Evolutionary conservation across 768 basidiomycete genomes (phyloP), one percentile per base, ranked within the genome.

Genomic region (Mycena metata): DNA sequence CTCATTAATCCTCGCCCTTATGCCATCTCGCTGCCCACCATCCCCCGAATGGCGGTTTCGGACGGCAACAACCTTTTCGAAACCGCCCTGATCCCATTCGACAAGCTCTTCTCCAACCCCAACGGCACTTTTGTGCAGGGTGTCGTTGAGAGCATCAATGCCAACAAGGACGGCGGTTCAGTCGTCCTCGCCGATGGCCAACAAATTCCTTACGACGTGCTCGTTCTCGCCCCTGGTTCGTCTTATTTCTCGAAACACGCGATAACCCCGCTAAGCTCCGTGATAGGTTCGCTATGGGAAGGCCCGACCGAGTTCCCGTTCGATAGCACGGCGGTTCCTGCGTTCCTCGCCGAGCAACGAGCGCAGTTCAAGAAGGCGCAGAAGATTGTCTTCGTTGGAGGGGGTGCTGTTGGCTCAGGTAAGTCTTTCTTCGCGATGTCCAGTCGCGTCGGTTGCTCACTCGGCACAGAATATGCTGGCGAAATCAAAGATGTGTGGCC

Each of bases 221-320:
- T 91, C 57, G 82, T 89, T n/a, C 76, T 91, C 46, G 85, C 87
- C 0, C 82, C 89, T 0, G 90, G 89, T 1, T 81, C 30, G 30
- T 30, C 30, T 3, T 30, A 30, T 30, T 3, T 30, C 30, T 30
- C 30, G 30, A 30, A 30, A 30, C 6, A 6, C 30, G 30, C 30
- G 3, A 30, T 3, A 30, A 30, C 30, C 30, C 30, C 3, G 3
- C 30, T 30, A 6, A 30, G 30, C 30, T 30, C 30, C 3, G 30
- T 30, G 3, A 30, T 30, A 30, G 30, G 30, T 30, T 30, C 81
- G 17, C 74, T 66, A 9, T 90, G 85, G 86, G 76, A 73, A 19
- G 87, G 84, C 0, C 74, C 79, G 2, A 55, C 83, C 11, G 69
- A 75, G 4, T 74, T 83, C 33, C 82, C 82, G 2, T 64, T 73